Evolutionary conservation across 805 yeast species (phyloP).

Genomic region (Metschnikowia colocasiae): DNA sequence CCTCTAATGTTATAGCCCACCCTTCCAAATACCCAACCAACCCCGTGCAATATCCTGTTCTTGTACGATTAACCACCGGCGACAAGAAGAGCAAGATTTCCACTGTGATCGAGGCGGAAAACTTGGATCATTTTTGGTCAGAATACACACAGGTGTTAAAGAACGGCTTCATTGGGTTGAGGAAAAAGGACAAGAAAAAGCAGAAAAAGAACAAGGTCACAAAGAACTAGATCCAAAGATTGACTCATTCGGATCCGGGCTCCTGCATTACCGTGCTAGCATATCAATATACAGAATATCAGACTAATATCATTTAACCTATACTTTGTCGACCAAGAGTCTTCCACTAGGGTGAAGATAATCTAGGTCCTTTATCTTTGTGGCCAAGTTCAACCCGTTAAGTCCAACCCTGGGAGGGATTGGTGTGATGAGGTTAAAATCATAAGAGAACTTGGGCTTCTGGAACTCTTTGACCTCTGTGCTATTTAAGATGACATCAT

Average conservation of each 20-base stretch:
- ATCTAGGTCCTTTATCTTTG: conserved; percentile 59
- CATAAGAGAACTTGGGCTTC: conserved; percentile 24
- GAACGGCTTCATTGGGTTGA: conserved; percentile 67
- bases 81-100: conserved; percentile 57
- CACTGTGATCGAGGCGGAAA: conserved; percentile 62
- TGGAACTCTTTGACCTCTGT: conserved; percentile 24
- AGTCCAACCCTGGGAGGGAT: conserved; percentile 36
- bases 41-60: conserved; percentile 49
- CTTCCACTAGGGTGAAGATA: conserved; percentile 41
- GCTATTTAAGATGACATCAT: conserved; percentile 19
- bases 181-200: conserved; percentile 78
- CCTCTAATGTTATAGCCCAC: conserved; percentile 30
- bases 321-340: conserved; percentile 55
- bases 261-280: background rate
- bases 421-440: conserved; percentile 34
- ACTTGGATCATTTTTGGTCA: conserved; percentile 71
- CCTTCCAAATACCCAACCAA: conserved; percentile 19
- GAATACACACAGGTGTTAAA: conserved; percentile 69
- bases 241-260: background rate
- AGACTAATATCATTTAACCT: background rate
- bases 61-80: conserved; percentile 48
- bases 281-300: conserved; percentile 3
- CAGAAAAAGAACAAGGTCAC: conserved; percentile 45
- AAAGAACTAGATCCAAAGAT: conserved; percentile 13
- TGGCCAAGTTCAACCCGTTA: conserved; percentile 28